Conservation (phyloP, 2,329 filamentous ascomycete species). For the Chaetomium sp. region DNA sequence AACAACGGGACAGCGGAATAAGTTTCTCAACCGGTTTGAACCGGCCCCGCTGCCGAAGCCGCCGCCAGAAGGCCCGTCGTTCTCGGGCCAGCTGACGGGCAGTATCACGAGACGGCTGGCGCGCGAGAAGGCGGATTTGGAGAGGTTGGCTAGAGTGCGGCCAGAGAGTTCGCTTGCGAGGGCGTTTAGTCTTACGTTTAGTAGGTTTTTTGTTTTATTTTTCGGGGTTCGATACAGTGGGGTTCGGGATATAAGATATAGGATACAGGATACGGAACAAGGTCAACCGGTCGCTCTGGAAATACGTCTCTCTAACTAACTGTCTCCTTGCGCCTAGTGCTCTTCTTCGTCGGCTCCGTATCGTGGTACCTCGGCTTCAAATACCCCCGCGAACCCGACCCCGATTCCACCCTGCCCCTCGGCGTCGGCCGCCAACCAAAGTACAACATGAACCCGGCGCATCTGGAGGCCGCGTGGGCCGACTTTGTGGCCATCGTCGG, state of each 20-base stretch:
- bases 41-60: neutral
- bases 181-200: conserved; percentile 42
- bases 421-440: conserved; percentile 42
- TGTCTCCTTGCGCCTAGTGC: conserved; percentile 33
- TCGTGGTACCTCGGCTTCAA: conserved; percentile 56
- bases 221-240: neutral
- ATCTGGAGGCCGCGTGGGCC: conserved; percentile 64
- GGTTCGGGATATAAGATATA: too few relatives aligned
- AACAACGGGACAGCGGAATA: too few relatives aligned
- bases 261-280: too few relatives aligned
- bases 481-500: conserved; percentile 61
- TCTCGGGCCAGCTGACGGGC: conserved; percentile 50
- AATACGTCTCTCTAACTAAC: neutral
- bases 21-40: too few relatives aligned
- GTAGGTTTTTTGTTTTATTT: conserved; percentile 27
- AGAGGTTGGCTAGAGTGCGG: conserved; percentile 36
- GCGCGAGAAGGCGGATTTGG: conserved; percentile 42
- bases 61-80: conserved; percentile 25
- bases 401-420: conserved; percentile 55
- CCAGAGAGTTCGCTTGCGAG: conserved; percentile 33
- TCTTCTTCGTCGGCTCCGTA: conserved; percentile 44
- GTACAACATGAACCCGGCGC: conserved; percentile 54
- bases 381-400: conserved; percentile 43
- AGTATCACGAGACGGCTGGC: conserved; percentile 44
- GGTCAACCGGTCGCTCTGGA: too few relatives aligned